Evolutionary conservation across 1,284 basidiomycete genomes (phyloP).

Genomic region (Trichosporon sp.): DNA sequence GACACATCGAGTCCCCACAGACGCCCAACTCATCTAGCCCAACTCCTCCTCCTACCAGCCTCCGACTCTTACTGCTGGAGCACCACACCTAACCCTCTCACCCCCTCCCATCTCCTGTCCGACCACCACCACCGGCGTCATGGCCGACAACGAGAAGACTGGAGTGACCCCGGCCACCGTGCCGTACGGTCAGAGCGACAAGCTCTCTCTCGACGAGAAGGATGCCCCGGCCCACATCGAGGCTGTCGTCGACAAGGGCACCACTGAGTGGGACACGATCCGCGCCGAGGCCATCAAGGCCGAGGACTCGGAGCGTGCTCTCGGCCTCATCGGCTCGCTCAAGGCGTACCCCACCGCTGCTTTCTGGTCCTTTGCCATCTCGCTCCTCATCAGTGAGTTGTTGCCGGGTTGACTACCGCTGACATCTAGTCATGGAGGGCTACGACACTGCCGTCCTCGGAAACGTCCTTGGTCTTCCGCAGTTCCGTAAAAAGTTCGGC

Average conservation of each 20-base stretch:
- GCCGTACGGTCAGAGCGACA: background rate
- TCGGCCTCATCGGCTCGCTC: slow-evolving; percentile 13
- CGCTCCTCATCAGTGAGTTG: slow-evolving; percentile 13
- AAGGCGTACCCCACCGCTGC: slow-evolving; percentile 16
- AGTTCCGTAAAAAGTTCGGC: slow-evolving; percentile 19
- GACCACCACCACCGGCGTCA: background rate
- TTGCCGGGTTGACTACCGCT: background rate
- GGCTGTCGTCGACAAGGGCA: background rate
- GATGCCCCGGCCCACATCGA: background rate
- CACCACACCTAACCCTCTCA: background rate
- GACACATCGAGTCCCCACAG: background rate
- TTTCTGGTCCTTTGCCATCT: slow-evolving; percentile 19
- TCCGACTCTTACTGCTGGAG: background rate
- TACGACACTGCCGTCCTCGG: slow-evolving; percentile 13
- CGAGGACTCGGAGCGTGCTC: slow-evolving; percentile 12
- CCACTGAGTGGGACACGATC: background rate
- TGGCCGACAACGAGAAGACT: background rate
- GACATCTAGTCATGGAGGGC: slow-evolving; percentile 9
- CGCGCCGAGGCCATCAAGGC: slow-evolving; percentile 18
- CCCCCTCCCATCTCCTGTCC: background rate
- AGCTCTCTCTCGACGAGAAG: background rate
- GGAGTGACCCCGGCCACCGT: background rate
- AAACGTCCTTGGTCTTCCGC: slow-evolving; percentile 9
- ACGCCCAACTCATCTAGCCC: background rate
- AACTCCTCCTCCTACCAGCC: background rate